These are phyloP conservation scores for Hippophae rhamnoides DNA, from an alignment of 306 rosid genomes.

Conservation along the genomic window DNA sequence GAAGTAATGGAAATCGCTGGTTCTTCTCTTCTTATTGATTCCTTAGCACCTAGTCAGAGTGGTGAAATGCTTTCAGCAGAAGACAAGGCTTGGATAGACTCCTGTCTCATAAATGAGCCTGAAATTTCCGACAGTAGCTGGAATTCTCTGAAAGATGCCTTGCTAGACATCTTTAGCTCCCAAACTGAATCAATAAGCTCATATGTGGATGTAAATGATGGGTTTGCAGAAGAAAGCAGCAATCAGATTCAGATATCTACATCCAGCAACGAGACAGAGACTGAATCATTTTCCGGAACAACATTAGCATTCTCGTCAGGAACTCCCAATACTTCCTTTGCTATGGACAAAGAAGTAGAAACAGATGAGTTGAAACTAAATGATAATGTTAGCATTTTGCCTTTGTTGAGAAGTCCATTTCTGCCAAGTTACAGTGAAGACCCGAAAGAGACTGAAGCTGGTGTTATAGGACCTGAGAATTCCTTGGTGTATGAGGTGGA, in stretches of 20 bases:
- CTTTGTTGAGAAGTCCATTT: constrained; percentile 52
- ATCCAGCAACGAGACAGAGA: constrained; percentile 13
- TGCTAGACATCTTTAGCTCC: constrained; percentile 46
- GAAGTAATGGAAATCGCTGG: constrained; percentile 7
- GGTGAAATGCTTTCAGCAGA: constrained; percentile 36
- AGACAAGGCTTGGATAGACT: constrained; percentile 69
- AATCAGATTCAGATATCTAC: constrained; percentile 19
- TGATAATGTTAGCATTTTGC: constrained; percentile 14
- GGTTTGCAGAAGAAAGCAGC: constrained; percentile 14
- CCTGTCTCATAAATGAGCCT: constrained; percentile 38
- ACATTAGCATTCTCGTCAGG: neutral
- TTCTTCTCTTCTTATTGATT: constrained; percentile 10
- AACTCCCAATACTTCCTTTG: constrained; percentile 11
- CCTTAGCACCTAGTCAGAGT: constrained; percentile 1
- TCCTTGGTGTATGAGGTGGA: constrained; percentile 24
- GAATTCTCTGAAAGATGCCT: constrained; percentile 45
- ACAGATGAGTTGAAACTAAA: constrained; percentile 13
- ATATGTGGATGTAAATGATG: constrained; percentile 9
- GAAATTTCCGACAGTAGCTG: constrained; percentile 30
- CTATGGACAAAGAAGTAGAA: constrained; percentile 15
- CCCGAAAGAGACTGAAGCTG: constrained; percentile 10
- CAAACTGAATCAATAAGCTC: constrained; percentile 19
- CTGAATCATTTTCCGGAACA: neutral
- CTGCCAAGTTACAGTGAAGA: constrained; percentile 57
- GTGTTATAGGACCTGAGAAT: constrained; percentile 13